A percentile compares a stretch with the other conserved stretches of the same genome.
These are phyloP conservation scores for Halteria grandinella DNA, from an alignment of 73 alveolate species.

Conservation along the genomic window DNA sequence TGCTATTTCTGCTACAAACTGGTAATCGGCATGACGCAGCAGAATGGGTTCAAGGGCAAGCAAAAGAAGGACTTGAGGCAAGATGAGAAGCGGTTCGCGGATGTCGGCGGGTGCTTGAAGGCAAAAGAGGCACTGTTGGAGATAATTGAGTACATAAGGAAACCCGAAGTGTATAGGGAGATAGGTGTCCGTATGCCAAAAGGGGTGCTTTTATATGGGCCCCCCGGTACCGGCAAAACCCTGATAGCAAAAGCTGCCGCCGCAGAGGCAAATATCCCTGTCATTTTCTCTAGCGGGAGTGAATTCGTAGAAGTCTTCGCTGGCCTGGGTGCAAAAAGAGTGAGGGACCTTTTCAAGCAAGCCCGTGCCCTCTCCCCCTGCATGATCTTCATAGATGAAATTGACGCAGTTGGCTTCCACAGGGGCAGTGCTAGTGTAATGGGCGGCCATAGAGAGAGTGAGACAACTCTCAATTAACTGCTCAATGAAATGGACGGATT, in stretches of 20 bases:
- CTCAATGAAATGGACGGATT: conserved; percentile 97
- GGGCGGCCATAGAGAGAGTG: conserved; percentile 86
- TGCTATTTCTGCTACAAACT: neutral
- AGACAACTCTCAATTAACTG: conserved; percentile 87
- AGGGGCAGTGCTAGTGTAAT: conserved; percentile 72
- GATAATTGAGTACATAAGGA: conserved; percentile 81
- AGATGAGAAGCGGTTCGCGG: conserved; percentile 54
- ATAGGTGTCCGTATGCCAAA: conserved; percentile 84
- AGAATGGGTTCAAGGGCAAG: conserved; percentile 24
- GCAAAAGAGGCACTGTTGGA: conserved; percentile 85
- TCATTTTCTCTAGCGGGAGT: conserved; percentile 83
- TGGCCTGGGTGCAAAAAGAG: conserved; percentile 96
- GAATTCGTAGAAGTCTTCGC: conserved; percentile 95
- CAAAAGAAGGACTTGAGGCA: conserved; percentile 3
- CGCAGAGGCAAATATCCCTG: conserved; percentile 94
- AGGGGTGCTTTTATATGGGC: conserved; percentile 93
- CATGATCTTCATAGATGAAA: conserved; percentile 93
- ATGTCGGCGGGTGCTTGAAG: conserved; percentile 89
- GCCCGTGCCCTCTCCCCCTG: conserved; percentile 87
- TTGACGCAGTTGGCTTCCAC: conserved; percentile 92
- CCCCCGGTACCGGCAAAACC: conserved; percentile 96
- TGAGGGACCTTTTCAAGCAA: conserved; percentile 88
- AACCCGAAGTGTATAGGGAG: conserved; percentile 65
- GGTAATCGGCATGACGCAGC: neutral
- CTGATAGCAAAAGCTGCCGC: conserved; percentile 94